A percentile compares a stretch with the other conserved stretches of the same genome.
phyloP scores from a whole-genome alignment of 2,329 filamentous ascomycete species.

The Colletotrichum trifolii region DNA sequence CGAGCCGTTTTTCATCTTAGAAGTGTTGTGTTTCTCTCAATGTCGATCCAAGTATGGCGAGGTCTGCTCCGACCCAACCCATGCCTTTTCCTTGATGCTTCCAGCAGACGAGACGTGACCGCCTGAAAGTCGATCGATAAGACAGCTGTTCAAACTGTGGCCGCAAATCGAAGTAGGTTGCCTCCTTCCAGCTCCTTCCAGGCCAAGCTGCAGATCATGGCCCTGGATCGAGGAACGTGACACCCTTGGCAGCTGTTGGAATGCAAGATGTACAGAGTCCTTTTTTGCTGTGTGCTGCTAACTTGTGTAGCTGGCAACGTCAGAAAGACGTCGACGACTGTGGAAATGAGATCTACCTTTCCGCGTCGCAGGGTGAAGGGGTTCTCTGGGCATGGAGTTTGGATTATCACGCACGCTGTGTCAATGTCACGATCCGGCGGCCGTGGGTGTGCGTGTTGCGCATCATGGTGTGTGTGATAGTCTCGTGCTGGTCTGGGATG shows the following conservation, averaged over 20 bases:
- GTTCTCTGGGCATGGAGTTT: constrained; percentile 10
- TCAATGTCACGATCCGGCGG: background rate
- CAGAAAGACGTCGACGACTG: constrained; percentile 16
- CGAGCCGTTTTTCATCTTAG: too few species aligned
- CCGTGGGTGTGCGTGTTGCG: background rate
- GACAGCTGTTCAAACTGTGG: background rate
- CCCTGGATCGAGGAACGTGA: constrained; percentile 11
- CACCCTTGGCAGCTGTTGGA: constrained; percentile 15
- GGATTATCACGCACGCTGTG: constrained; percentile 19
- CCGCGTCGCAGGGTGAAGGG: constrained; percentile 16
- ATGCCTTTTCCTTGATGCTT: too few species aligned
- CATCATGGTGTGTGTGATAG: constrained; percentile 15
- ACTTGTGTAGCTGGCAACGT: constrained; percentile 17
- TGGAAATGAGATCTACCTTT: constrained; percentile 27
- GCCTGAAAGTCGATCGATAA: too few species aligned
- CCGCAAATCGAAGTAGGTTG: background rate
- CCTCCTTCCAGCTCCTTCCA: background rate
- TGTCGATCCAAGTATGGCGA: too few species aligned
- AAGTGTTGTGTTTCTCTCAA: too few species aligned
- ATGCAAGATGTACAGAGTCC: background rate
- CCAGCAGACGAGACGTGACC: too few species aligned
- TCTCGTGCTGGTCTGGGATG: constrained; percentile 30
- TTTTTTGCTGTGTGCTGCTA: background rate
- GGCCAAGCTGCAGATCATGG: constrained; percentile 22
- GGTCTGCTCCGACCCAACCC: too few species aligned